Evolutionary conservation across 176 grass and related monocot genomes (phyloP), one percentile per base, ranked within the genome.

Genomic region (Cenchrus americanus): DNA sequence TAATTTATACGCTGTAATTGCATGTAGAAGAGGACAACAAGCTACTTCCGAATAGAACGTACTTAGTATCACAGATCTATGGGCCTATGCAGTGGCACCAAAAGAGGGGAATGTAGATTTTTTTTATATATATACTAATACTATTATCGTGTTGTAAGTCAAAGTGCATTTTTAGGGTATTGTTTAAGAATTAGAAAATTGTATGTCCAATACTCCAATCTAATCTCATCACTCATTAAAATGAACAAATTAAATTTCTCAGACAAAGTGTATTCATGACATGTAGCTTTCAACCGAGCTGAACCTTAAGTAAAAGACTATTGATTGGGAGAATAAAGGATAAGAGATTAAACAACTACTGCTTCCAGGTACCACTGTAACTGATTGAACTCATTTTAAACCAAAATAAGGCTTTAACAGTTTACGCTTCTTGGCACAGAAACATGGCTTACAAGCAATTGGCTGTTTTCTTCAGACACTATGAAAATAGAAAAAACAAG

Each of bases 341-440:
- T 1, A 12, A 9, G 5, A 61, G 1, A 82, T 1, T 78, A 58
- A 51, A 68, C 27, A 80, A n/a, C 19, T 83, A 48, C 14, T 18
- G 5, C 58, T 32, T 62, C 13, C 18, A 49, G 42, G 43, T 77
- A 82, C 22, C 62, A 82, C 23, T 22, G 32, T 88, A 82, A 84
- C 18, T 59, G 10, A 27, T 74, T 73, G 58, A 62, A 68, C 27
- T 87, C 14, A 24, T 83, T 14, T 60, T 55, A 54, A 66, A 67
- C 51, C 58, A 73, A 32, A 13, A 64, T 73, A 13, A 19, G 46
- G 67, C 23, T 69, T 44, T 27, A 46, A 30, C 21, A 26, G 53
- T 53, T 64, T 55, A 22, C 47, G 80, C 11, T 11, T 86, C 67
- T 72, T 32, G 10, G 61, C 18, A 71, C 14, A 41, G 27, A 47